Base-by-base conservation (phyloP, 1,284 basidiomycete species). In the Cutaneotrichosporon spelunceum region DNA sequence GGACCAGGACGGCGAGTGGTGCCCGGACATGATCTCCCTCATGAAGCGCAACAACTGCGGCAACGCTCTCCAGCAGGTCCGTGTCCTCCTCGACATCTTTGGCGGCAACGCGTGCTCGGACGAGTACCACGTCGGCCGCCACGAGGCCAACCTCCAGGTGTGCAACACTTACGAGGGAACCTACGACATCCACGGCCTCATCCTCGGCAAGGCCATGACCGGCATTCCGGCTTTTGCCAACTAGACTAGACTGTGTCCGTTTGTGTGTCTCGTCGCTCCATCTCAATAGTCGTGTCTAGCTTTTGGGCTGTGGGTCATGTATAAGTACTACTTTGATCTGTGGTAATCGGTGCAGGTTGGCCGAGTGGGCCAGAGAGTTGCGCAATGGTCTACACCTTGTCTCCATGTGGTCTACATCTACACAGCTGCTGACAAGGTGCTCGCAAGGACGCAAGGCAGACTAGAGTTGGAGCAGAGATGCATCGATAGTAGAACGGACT, bases 11-110 rank as follows among this genome's bases (percentile, higher is more conserved):
- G 89, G 88, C 27, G 83, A 83, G 68, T 83, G 89, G 72, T 86
- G 88, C 23, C 89, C 95, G 2, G 93, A 98, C 79, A 95, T 95
- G 93, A 84, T 99, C 66, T 93, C 89, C 67, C 83, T 97, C 71
- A 84, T 97, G 65, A 99, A 99, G 83, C 84, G 92, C 66, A 98
- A 98, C 76, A 98, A 97, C 72, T 95, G 93, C 72, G 91, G 90
- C 23, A 93, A 93, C 81, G 93, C 93, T 1, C 80, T 95, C 54
- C 82, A 89, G 70, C 90, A 95, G 68, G 79, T 88, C n/a, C 82
- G 93, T 29, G 81, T 85, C 57, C 81, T 97, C 55, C 80, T 97
- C 67, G 91, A 98, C 75, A 88, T 95, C 45, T 81, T 95, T 34
- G 93, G 93, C 29, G 93, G 93, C 0, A 95, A 95, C 77, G 92